Evolutionary conservation across 495 filamentous ascomycete genomes (phyloP).

Genomic region (Penicillium alfredii): DNA sequence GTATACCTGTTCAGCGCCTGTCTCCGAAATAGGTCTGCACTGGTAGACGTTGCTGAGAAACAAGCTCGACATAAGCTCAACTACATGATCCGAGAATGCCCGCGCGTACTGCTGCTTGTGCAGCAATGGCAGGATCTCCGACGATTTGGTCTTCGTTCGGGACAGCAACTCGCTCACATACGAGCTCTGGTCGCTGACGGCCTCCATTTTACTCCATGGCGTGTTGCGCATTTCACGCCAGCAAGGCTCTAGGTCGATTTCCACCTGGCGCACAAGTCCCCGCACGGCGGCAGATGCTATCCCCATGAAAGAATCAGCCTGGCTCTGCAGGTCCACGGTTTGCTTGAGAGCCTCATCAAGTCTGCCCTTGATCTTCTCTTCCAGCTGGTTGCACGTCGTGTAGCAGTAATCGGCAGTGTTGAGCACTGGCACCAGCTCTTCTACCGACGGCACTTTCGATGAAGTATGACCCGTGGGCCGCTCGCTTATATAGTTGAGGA

Average conservation of each 20-base stretch:
- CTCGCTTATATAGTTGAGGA: conserved; percentile 71
- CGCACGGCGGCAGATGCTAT: conserved; percentile 85
- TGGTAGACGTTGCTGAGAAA: conserved; percentile 83
- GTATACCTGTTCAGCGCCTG: conserved; percentile 84
- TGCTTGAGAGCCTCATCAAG: conserved; percentile 72
- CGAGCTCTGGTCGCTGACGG: conserved; percentile 89
- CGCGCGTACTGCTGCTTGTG: conserved; percentile 90
- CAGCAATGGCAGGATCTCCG: conserved; percentile 70
- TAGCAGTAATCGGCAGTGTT: conserved; percentile 99
- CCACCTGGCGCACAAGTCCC: conserved; percentile 75
- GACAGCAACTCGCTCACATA: conserved; percentile 78
- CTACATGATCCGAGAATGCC: conserved; percentile 89
- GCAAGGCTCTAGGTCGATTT: conserved; percentile 71
- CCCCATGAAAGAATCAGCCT: conserved; percentile 92
- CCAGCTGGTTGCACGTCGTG: conserved; percentile 80
- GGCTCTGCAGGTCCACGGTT: conserved; percentile 80
- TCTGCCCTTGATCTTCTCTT: conserved; percentile 87
- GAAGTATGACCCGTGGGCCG: conserved; percentile 44
- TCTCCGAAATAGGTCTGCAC: conserved; percentile 83
- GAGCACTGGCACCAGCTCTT: conserved; percentile 78
- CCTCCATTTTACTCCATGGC: conserved; percentile 91
- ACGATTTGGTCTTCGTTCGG: conserved; percentile 59
- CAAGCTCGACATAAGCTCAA: conserved; percentile 72
- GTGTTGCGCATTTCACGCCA: conserved; percentile 98
- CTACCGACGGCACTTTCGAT: conserved; percentile 53